Evolutionary conservation across 1,284 basidiomycete genomes (phyloP).

Genomic region (Ceratobasidium sp.): DNA sequence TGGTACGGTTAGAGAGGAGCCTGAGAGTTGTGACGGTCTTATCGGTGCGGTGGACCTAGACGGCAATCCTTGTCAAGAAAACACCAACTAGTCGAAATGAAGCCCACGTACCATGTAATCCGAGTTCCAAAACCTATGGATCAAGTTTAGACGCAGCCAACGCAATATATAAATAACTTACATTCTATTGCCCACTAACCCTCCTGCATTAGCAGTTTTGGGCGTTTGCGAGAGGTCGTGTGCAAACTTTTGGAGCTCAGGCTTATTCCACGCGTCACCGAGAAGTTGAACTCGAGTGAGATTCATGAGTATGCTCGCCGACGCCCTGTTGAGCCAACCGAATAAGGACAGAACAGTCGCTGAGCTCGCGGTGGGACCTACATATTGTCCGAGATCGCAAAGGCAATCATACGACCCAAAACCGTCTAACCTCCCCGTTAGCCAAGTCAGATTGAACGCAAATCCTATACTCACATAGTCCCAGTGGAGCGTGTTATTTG

Average conservation of each 20-base stretch:
- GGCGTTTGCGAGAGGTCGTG: slow-evolving; percentile 51
- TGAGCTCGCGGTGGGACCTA: slow-evolving; percentile 15
- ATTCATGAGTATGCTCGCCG: slow-evolving; percentile 45
- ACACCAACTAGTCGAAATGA: not conserved
- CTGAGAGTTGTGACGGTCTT: slow-evolving; percentile 73
- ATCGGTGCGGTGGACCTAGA: slow-evolving; percentile 70
- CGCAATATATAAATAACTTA: not conserved
- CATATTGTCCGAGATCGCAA: slow-evolving; percentile 46
- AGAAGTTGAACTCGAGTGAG: slow-evolving; percentile 43
- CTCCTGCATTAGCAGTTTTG: slow-evolving; percentile 68
- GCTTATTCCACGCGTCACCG: slow-evolving; percentile 44
- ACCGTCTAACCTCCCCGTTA: slow-evolving; percentile 25
- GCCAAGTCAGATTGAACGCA: not conserved
- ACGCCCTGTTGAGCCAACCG: slow-evolving; percentile 33
- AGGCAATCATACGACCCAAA: slow-evolving; percentile 47
- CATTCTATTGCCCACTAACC: slow-evolving; percentile 70
- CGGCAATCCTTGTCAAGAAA: not conserved
- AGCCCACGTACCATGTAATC: slow-evolving; percentile 72
- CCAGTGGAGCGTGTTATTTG: slow-evolving; percentile 45
- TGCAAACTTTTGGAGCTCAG: slow-evolving; percentile 34
- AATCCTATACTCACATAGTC: slow-evolving; percentile 45
- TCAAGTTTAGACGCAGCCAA: not conserved
- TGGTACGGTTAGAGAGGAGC: slow-evolving; percentile 73
- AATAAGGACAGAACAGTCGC: not conserved
- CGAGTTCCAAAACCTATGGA: slow-evolving; percentile 67